Evolutionary conservation across 768 basidiomycete species (phyloP), one percentile per base, ranked within the genome.

Genomic region (Multifurca ochricompacta): DNA sequence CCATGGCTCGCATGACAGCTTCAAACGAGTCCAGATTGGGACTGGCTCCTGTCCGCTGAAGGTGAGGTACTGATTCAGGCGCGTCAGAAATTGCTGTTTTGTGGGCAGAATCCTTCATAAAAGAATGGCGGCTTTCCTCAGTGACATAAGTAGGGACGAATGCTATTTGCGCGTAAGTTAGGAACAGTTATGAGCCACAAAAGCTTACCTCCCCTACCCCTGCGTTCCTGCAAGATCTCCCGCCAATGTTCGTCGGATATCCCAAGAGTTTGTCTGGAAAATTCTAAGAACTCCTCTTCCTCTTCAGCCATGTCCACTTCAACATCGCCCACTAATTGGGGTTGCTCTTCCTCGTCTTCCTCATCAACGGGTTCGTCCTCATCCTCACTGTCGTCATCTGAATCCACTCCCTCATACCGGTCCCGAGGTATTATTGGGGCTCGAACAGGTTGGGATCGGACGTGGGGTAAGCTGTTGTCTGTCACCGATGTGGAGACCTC

Each of bases 1-100:
- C 96, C 85, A 98, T 90, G 2, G 92, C 92, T 64, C 81, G 79
- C 96, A 98, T 98, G 30, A 98, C 90, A 1, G 87, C 80, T 65
- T 99, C 96, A 59, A 99, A 98, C 0, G 92, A 93, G 66, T 94
- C 80, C 19, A 98, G 75, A 43, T 83, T 80, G 3, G 83, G 79
- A 66, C 92, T 87, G 73, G 73, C 18, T 69, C 70, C 14, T 72
- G 68, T 3, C 70, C 72, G 30, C 16, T 73, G 63, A 44, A 50
- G 32, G 42, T 48, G 59, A 19, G 36, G 21, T 40, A 13, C 49
- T 19, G 55, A 34, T 25, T 51, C 51, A 18, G 31, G 18, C 10
- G 31, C 47, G 34, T 48, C 9, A 14, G 25, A 13, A 11, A 39
- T 18, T 45, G 45, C 16, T 19, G 27, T 3, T 7, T 21, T 45